Base-by-base conservation (phyloP, 1,139 yeast species). In the Yamadazyma triangularis region DNA sequence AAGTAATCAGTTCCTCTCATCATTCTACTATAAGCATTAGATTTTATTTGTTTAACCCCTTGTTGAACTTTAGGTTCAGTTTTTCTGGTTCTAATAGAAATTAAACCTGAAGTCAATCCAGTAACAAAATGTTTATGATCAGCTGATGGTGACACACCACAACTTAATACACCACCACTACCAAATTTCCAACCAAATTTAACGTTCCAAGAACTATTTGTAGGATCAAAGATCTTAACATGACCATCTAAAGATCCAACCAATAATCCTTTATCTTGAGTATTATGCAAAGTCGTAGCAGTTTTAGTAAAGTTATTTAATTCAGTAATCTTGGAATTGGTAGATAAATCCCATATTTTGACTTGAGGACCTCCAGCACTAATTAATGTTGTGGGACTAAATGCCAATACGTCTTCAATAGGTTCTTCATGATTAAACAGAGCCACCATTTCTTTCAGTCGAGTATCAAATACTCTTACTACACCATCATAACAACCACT, bases 121-220 rank as follows among this genome's bases (percentile, higher is more conserved):
- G 94, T 86, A 23, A 86, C 96, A 42, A 91, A 73, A 63, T 91
- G 97, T 60, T 84, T 84, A 46, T 79, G 80, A 37, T 60, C 58
- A 37, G 52, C 50, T 16, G 51, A 50, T 13, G 97, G 97, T 8
- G 96, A 85, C 8, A 89, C 83, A 7, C 89, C 97, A 53, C 95
- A 80, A 47, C 88, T 71, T 44, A 91, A 66, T 0, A 91, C 96
- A 25, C 95, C 94, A 11, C 93, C 88, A 39, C 64, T 56, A 24
- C 96, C 95, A 51, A 84, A 89, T 57, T 89, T 91, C 97, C 97
- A 91, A 26, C 97, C 97, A 56, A 88, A 91, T 53, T 83, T 85
- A 41, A 89, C 96, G 39, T 83, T 84, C 89, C 94, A 91, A 39
- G 74, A 65, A 28, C 82, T 64, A 15, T 81, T 70, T 23, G 77